Base-by-base conservation (phyloP, 2,329 filamentous ascomycete genomes). In the Colletotrichum gloeosporioides region DNA sequence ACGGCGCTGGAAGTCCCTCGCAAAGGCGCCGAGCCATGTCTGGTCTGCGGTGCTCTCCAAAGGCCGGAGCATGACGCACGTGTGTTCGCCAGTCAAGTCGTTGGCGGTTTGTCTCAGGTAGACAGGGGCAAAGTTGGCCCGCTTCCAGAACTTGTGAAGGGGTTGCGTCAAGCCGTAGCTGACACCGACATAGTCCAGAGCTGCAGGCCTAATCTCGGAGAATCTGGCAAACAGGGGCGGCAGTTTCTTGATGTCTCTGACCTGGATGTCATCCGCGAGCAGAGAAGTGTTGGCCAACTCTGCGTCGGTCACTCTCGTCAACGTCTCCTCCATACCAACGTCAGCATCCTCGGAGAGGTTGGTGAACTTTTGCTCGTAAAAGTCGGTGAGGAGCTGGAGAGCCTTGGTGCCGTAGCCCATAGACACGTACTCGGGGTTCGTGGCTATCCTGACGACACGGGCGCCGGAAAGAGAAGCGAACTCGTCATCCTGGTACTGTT, bases 91-190 rank as follows among this genome's bases (percentile, higher is more conserved):
- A 0, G 98, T 99, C 62, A 99, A 89, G 73, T 99, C 97, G 83
- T 99, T 99, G 68, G 97, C 90, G 4, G 98, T 99, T 87, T 99
- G 97, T 39, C 97, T 92, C 16, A 99, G 90, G 82, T 99, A 99
- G 1, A 99, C 95, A 0, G 97, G 97, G 3, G 93, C 92, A 83
- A 98, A 99, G 1, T 89, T 89, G 18, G 94, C 92, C 44, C 95
- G 94, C 86, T 98, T 98, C 97, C 97, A 99, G 89, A 99, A 99
- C 82, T 95, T 98, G 87, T 98, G 97, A 16, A 99, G 92, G 16
- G 92, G 90, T 53, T 93, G 90, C 0, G 97, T 99, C 73, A 99
- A 89, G 69, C 97, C 98, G 83, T 98, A 99, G 81, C 95, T 98
- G 66, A 99, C 98, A 82, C 98, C 97, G 18, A 99, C 86, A 82